phyloP scores from a whole-genome alignment of 495 filamentous ascomycete species.

The Podospora didyma region DNA sequence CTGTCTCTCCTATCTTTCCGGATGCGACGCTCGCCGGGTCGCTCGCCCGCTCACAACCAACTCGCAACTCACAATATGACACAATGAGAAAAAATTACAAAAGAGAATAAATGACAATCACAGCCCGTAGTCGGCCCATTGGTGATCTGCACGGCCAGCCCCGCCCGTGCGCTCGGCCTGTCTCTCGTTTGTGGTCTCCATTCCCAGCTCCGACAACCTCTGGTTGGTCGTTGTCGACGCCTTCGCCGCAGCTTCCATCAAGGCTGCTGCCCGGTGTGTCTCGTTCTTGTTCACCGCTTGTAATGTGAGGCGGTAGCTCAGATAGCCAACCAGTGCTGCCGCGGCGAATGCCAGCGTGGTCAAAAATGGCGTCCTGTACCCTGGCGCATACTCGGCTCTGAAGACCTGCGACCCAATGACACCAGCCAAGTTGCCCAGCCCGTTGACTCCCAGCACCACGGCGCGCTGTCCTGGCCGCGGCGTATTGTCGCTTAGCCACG shows the following conservation, averaged over 20 bases:
- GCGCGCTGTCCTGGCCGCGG: slow-evolving; percentile 42
- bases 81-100: too few species aligned
- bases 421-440: slow-evolving; percentile 57
- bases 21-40: too few species aligned
- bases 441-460: slow-evolving; percentile 55
- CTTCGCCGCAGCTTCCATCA: background rate
- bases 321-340: slow-evolving; percentile 40
- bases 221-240: background rate
- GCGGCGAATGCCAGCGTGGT: slow-evolving; percentile 41
- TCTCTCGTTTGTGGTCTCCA: too few species aligned
- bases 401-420: slow-evolving; percentile 47
- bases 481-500: slow-evolving; percentile 55
- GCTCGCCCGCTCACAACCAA: too few species aligned
- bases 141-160: background rate
- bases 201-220: too few species aligned
- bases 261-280: background rate
- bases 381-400: slow-evolving; percentile 33
- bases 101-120: too few species aligned
- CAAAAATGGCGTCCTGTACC: slow-evolving; percentile 31
- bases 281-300: slow-evolving; percentile 26
- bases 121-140: background rate
- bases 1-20: too few species aligned
- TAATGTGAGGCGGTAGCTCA: slow-evolving; percentile 25
- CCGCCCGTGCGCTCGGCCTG: too few species aligned
- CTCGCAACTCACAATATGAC: too few species aligned